These are phyloP conservation scores for Gymnopilus junonius DNA, from an alignment of 768 basidiomycete genomes.

Conservation along the genomic window DNA sequence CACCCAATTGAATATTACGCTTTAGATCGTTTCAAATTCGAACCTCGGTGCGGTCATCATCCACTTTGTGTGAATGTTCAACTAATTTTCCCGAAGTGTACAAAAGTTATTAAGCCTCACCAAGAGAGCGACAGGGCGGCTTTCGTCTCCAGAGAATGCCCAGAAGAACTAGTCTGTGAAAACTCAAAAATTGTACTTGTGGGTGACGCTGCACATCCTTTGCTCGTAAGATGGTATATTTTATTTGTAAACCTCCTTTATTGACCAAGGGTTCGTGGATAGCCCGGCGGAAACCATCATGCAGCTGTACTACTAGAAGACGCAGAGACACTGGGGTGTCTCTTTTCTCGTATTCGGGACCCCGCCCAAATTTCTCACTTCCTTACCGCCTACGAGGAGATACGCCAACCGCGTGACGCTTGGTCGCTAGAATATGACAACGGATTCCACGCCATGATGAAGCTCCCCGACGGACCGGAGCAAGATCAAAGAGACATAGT, in stretches of 20 bases:
- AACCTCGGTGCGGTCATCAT: slow-evolving; percentile 1
- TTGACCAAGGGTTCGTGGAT: not conserved
- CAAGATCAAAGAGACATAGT: slow-evolving; percentile 22
- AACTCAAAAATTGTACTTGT: slow-evolving; percentile 13
- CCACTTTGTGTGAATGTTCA: not conserved
- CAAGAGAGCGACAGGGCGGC: not conserved
- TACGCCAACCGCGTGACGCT: slow-evolving; percentile 11
- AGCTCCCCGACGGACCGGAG: slow-evolving; percentile 38
- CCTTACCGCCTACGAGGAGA: slow-evolving; percentile 15
- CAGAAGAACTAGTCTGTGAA: slow-evolving; percentile 5
- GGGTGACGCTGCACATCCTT: slow-evolving; percentile 13
- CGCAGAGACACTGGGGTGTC: slow-evolving; percentile 5
- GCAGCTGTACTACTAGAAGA: slow-evolving; percentile 10
- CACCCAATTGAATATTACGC: slow-evolving; percentile 6
- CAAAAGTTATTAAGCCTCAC: slow-evolving; percentile 1
- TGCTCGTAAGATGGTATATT: slow-evolving; percentile 4
- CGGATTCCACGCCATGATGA: slow-evolving; percentile 15
- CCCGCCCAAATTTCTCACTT: slow-evolving; percentile 13
- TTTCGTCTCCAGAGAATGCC: slow-evolving; percentile 2
- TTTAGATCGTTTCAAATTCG: not conserved
- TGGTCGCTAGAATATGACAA: slow-evolving; percentile 15
- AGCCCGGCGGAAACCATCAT: slow-evolving; percentile 16
- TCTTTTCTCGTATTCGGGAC: slow-evolving; percentile 11
- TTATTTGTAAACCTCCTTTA: not conserved
- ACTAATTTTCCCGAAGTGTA: not conserved